A percentile compares a stretch with the other conserved stretches of the same genome.
phyloP scores from a whole-genome alignment of 768 basidiomycete genomes.

The Polyporus arcularius region DNA sequence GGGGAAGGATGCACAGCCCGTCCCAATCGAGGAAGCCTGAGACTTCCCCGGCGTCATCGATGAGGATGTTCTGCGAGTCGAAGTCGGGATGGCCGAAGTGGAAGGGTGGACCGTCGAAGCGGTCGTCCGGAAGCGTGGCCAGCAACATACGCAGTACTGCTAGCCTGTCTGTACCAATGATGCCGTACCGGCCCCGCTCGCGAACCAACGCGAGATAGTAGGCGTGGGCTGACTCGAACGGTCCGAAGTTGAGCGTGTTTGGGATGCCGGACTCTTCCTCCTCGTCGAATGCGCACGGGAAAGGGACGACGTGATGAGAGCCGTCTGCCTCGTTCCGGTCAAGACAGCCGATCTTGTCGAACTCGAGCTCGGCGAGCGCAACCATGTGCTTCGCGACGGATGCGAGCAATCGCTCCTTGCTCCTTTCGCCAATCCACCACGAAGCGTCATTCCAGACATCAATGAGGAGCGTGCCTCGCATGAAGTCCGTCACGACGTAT shows the following conservation, averaged over 20 bases:
- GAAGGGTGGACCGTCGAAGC: background rate
- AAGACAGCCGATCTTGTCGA: background rate
- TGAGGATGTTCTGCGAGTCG: constrained; percentile 6
- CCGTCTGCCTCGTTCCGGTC: background rate
- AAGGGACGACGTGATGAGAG: background rate
- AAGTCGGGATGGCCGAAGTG: constrained; percentile 1
- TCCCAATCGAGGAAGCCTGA: constrained; percentile 11
- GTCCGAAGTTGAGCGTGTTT: background rate
- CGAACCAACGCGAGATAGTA: too few relatives aligned
- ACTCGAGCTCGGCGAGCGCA: background rate
- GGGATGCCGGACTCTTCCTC: background rate
- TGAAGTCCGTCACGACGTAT: background rate
- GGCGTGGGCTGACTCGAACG: too few relatives aligned
- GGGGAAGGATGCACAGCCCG: background rate
- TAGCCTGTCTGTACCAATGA: too few relatives aligned
- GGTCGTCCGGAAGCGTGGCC: background rate
- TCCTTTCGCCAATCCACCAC: background rate
- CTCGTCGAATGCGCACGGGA: background rate
- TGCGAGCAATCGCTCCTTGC: background rate
- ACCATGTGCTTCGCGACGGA: background rate
- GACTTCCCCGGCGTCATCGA: constrained; percentile 5
- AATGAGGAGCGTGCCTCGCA: background rate
- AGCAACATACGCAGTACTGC: background rate
- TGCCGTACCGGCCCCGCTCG: too few relatives aligned
- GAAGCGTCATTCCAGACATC: constrained; percentile 1